Evolutionary conservation across 495 filamentous ascomycete genomes (phyloP).

Genomic region (Trichoderma erinaceum): DNA sequence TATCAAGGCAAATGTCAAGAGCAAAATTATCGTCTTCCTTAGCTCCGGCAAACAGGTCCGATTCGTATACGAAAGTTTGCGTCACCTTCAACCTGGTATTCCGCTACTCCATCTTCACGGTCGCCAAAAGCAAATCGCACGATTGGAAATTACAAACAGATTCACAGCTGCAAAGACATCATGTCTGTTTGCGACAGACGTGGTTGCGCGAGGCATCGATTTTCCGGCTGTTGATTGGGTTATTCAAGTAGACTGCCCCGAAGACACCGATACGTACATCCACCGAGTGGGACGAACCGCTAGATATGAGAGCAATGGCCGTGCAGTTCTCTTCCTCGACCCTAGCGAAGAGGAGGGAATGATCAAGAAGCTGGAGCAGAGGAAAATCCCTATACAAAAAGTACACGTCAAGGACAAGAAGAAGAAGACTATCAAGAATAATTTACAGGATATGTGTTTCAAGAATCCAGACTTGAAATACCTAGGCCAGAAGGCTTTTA

Average conservation of each 20-base stretch:
- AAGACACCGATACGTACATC: conserved; percentile 96
- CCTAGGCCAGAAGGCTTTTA: conserved; percentile 90
- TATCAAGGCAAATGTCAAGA: conserved; percentile 77
- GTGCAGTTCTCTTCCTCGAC: conserved; percentile 85
- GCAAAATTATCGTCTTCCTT: conserved; percentile 90
- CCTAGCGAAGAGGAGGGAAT: conserved; percentile 87
- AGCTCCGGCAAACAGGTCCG: conserved; percentile 94
- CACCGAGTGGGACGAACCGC: conserved; percentile 94
- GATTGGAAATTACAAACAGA: conserved; percentile 75
- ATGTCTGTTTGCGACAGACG: conserved; percentile 92
- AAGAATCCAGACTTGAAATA: conserved; percentile 93
- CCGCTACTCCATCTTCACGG: conserved; percentile 94
- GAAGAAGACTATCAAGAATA: conserved; percentile 72
- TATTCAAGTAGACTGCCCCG: conserved; percentile 87
- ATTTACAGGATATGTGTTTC: conserved; percentile 90
- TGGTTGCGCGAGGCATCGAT: conserved; percentile 87
- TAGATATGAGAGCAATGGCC: conserved; percentile 80
- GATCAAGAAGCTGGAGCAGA: conserved; percentile 72
- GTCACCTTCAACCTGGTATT: conserved; percentile 90
- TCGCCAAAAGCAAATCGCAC: conserved; percentile 81
- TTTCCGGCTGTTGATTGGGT: conserved; percentile 98
- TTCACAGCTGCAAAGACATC: conserved; percentile 73
- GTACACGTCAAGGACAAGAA: conserved; percentile 87
- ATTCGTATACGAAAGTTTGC: conserved; percentile 88
- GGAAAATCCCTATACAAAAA: conserved; percentile 76